Conservation (phyloP, 1,284 basidiomycete genomes). For the Ganoderma resinaceum region DNA sequence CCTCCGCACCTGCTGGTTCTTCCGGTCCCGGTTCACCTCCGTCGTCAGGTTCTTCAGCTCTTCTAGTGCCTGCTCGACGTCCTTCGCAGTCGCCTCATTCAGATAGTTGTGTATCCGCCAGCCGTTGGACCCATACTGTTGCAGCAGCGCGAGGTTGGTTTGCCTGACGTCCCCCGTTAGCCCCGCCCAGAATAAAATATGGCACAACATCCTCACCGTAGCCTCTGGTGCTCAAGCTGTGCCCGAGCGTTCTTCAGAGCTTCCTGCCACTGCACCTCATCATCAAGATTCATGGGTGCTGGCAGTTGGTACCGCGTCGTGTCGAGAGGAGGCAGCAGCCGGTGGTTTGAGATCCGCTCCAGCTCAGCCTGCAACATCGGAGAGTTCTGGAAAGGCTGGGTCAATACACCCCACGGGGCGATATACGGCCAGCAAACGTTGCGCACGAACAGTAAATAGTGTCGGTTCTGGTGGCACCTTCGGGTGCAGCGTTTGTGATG, state of each 20-base stretch:
- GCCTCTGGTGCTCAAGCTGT: slow-evolving; percentile 89
- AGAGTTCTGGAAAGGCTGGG: slow-evolving; percentile 55
- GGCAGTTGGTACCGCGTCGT: slow-evolving; percentile 83
- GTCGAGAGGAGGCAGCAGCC: slow-evolving; percentile 80
- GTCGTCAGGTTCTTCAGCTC: slow-evolving; percentile 77
- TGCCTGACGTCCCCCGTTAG: slow-evolving; percentile 54
- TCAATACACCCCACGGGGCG: background rate
- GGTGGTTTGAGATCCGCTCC: slow-evolving; percentile 72
- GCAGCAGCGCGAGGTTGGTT: slow-evolving; percentile 85
- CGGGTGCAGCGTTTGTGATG: slow-evolving; percentile 62
- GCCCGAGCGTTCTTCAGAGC: slow-evolving; percentile 84
- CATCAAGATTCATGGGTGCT: slow-evolving; percentile 67
- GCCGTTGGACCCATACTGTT: slow-evolving; percentile 89
- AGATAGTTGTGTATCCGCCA: slow-evolving; percentile 93
- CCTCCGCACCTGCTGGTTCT: slow-evolving; percentile 77
- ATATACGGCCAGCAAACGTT: background rate
- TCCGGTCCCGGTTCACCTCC: slow-evolving; percentile 86
- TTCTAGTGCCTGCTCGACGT: slow-evolving; percentile 76
- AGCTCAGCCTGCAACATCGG: slow-evolving; percentile 77
- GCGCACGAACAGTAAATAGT: slow-evolving; percentile 69
- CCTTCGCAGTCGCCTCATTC: slow-evolving; percentile 79
- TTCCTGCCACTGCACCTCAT: slow-evolving; percentile 80
- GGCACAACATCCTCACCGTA: slow-evolving; percentile 62
- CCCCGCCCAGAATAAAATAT: background rate
- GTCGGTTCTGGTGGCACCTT: slow-evolving; percentile 73